phyloP scores from a whole-genome alignment of 164 flowering plant genomes.

The Brasenia schreberi region DNA sequence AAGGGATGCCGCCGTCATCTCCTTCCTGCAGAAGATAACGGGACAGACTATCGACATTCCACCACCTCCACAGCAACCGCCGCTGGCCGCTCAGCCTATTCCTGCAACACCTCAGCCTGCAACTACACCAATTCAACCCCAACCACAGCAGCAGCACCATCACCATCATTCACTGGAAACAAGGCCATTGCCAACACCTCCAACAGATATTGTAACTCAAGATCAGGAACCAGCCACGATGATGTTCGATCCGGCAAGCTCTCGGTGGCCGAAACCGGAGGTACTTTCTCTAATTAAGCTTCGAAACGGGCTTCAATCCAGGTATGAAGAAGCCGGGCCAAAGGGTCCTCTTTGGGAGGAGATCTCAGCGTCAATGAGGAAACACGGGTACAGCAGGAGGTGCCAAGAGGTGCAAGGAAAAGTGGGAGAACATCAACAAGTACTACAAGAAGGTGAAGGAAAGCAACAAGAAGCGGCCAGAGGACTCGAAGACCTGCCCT shows the following conservation, averaged over 20 bases:
- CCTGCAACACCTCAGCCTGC: slow-evolving; percentile 10
- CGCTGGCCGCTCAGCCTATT: slow-evolving; percentile 5
- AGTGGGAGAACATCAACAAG: slow-evolving; percentile 76
- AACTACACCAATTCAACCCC: slow-evolving; percentile 6
- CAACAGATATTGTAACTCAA: background rate
- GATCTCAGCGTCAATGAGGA: slow-evolving; percentile 37
- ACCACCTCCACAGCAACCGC: slow-evolving; percentile 6
- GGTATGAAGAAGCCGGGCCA: slow-evolving; percentile 53
- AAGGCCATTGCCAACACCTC: background rate
- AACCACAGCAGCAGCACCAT: slow-evolving; percentile 10
- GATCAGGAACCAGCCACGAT: background rate
- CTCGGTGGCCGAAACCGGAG: slow-evolving; percentile 60
- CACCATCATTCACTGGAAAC: slow-evolving; percentile 1
- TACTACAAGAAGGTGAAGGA: slow-evolving; percentile 67
- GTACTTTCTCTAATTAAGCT: slow-evolving; percentile 44
- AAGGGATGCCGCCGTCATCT: slow-evolving; percentile 50
- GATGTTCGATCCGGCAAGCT: slow-evolving; percentile 27
- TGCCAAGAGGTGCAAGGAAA: slow-evolving; percentile 61
- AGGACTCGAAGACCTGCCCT: slow-evolving; percentile 63
- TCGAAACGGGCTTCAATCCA: slow-evolving; percentile 38
- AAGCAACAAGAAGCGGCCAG: slow-evolving; percentile 58
- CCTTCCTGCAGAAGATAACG: slow-evolving; percentile 51
- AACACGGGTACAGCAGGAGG: slow-evolving; percentile 46
- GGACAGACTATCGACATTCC: slow-evolving; percentile 35
- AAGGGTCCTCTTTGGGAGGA: slow-evolving; percentile 73